phyloP scores from a whole-genome alignment of 2,329 filamentous ascomycete genomes.

The Colletotrichum theobromicola region DNA sequence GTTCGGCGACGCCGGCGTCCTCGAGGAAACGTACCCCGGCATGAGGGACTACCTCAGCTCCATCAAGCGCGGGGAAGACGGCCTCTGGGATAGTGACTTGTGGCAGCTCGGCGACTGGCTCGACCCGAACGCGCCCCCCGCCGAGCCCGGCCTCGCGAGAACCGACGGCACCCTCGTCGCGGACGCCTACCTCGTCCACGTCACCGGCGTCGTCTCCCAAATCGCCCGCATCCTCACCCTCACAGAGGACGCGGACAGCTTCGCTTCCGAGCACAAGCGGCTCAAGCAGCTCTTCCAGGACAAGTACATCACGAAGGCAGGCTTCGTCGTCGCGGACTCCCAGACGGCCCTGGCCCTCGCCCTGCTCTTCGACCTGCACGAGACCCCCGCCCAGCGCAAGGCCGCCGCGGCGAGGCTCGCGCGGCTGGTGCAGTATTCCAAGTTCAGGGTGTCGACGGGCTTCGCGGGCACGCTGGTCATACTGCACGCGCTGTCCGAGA shows the following conservation, averaged over 20 bases:
- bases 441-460: constrained; percentile 43
- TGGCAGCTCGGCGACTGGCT: constrained; percentile 54
- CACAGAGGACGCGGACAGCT: constrained; percentile 26
- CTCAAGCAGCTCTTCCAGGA: constrained; percentile 33
- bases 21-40: constrained; percentile 41
- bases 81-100: constrained; percentile 42
- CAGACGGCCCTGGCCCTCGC: constrained; percentile 44
- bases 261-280: constrained; percentile 20
- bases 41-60: constrained; percentile 44
- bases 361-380: constrained; percentile 40
- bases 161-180: constrained; percentile 47
- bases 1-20: constrained; percentile 39
- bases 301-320: constrained; percentile 32
- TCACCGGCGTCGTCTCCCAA: constrained; percentile 39
- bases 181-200: constrained; percentile 51
- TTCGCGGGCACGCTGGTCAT: constrained; percentile 49
- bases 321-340: constrained; percentile 37
- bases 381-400: constrained; percentile 8
- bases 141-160: constrained; percentile 41
- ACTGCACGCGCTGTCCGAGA: constrained; percentile 32
- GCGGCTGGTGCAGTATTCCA: constrained; percentile 33
- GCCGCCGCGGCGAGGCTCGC: constrained; percentile 32
- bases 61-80: constrained; percentile 33
- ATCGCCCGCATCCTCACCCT: constrained; percentile 37
- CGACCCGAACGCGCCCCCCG: constrained; percentile 48